These are phyloP conservation scores for Talinum fruticosum DNA, from an alignment of 148 eudicot genomes.

Conservation along the genomic window DNA sequence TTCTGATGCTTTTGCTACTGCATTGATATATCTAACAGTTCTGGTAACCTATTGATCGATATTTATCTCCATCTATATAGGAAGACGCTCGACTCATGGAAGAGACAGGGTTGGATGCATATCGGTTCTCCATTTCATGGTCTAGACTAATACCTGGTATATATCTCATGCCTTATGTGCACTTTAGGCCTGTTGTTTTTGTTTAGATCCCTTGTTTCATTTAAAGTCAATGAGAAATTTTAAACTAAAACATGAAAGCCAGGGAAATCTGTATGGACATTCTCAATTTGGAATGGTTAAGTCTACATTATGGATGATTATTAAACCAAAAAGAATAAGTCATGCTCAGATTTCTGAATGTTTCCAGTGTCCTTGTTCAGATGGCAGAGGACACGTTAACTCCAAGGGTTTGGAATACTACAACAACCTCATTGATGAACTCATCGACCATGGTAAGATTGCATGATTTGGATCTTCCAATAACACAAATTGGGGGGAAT, in stretches of 20 bases:
- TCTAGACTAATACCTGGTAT: slow-evolving; percentile 54
- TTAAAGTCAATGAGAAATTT: too few relatives aligned
- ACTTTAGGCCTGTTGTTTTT: background rate
- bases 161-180: background rate
- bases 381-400: slow-evolving; percentile 46
- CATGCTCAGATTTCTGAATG: too few relatives aligned
- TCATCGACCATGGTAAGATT: slow-evolving; percentile 43
- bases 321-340: too few relatives aligned
- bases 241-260: too few relatives aligned
- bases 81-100: slow-evolving; percentile 56
- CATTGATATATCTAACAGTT: background rate
- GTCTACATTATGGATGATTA: too few relatives aligned
- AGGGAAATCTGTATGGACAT: too few relatives aligned
- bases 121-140: slow-evolving; percentile 65
- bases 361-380: too few relatives aligned
- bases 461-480: background rate
- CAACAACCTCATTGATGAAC: slow-evolving; percentile 56
- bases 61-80: slow-evolving; percentile 14
- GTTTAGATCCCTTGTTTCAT: background rate
- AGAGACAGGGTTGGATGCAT: slow-evolving; percentile 56
- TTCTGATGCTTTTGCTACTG: background rate
- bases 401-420: slow-evolving; percentile 49
- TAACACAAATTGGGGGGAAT: background rate
- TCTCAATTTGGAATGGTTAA: too few relatives aligned
- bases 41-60: background rate